Evolutionary conservation across 306 rosid genomes (phyloP).

Genomic region (Cicer judaicum): DNA sequence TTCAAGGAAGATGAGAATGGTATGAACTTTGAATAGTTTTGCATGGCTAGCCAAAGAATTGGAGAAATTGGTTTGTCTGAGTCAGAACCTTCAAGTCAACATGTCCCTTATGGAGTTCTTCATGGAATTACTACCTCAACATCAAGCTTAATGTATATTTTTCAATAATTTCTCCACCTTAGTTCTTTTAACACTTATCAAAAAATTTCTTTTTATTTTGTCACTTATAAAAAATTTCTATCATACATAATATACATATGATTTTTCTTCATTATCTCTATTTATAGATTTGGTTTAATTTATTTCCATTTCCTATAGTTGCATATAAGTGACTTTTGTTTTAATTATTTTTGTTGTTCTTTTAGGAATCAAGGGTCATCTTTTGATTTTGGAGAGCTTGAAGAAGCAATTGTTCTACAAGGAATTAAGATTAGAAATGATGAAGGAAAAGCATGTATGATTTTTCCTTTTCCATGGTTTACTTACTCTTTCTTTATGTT

Average conservation of each 20-base stretch:
- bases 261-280: constrained; percentile 21
- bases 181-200: neutral
- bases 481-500: constrained; percentile 49
- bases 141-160: constrained; percentile 71
- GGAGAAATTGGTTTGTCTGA: constrained; percentile 80
- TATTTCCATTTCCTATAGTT: neutral
- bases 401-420: constrained; percentile 87
- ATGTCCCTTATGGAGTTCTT: constrained; percentile 72
- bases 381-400: constrained; percentile 93
- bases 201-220: neutral
- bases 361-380: constrained; percentile 71
- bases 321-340: constrained; percentile 17
- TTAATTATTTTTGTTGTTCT: neutral
- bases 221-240: neutral
- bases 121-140: constrained; percentile 68
- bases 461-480: constrained; percentile 28
- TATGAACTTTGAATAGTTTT: constrained; percentile 47
- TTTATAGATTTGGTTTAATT: constrained; percentile 23
- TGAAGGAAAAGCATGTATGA: constrained; percentile 77
- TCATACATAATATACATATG: constrained; percentile 21
- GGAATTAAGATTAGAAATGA: constrained; percentile 75
- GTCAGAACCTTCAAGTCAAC: constrained; percentile 75
- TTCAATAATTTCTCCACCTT: constrained; percentile 38
- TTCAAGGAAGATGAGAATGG: constrained; percentile 54
- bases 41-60: constrained; percentile 83